Percentiles rank a stretch among this genome's conserved stretches.
Conservation (phyloP, 805 yeast genomes). For the Yamadazyma phyllophila region DNA sequence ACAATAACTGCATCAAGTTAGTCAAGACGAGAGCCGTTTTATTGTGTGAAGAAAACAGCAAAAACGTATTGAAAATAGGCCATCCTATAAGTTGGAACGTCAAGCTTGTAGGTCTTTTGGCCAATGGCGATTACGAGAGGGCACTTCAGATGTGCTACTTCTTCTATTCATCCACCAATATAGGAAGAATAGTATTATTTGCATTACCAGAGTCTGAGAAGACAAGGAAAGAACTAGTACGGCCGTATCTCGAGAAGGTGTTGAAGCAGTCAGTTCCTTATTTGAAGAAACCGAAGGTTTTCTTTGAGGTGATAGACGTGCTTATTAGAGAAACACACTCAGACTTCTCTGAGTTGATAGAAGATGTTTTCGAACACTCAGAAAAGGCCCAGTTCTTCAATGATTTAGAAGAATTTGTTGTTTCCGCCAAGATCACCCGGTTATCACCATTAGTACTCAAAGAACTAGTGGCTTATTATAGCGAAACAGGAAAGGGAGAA, state of each 20-base stretch:
- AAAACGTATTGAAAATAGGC: slow-evolving; percentile 55
- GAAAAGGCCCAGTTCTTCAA: slow-evolving; percentile 45
- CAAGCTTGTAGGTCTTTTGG: slow-evolving; percentile 46
- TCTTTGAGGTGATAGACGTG: slow-evolving; percentile 8
- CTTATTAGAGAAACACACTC: background rate
- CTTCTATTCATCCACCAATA: slow-evolving; percentile 48
- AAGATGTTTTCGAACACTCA: slow-evolving; percentile 16
- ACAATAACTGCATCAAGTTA: slow-evolving; percentile 7
- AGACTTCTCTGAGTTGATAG: slow-evolving; percentile 19
- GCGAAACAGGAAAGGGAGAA: slow-evolving; percentile 39
- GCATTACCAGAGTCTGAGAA: slow-evolving; percentile 53
- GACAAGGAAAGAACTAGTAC: slow-evolving; percentile 48
- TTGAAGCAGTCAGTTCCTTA: slow-evolving; percentile 51
- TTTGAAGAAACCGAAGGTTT: slow-evolving; percentile 24
- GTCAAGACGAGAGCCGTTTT: slow-evolving; percentile 10
- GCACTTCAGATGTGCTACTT: slow-evolving; percentile 58
- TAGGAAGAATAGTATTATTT: slow-evolving; percentile 46
- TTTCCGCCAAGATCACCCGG: slow-evolving; percentile 41
- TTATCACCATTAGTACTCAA: slow-evolving; percentile 67
- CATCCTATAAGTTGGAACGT: slow-evolving; percentile 71
- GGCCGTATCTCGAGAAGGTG: slow-evolving; percentile 54
- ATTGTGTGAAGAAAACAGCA: background rate
- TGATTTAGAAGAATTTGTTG: slow-evolving; percentile 50
- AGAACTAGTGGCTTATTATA: slow-evolving; percentile 55
- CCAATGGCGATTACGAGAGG: slow-evolving; percentile 45